Evolutionary conservation across 805 yeast genomes (phyloP), one percentile per base, ranked within the genome.

Genomic region (Lipomyces sp.): DNA sequence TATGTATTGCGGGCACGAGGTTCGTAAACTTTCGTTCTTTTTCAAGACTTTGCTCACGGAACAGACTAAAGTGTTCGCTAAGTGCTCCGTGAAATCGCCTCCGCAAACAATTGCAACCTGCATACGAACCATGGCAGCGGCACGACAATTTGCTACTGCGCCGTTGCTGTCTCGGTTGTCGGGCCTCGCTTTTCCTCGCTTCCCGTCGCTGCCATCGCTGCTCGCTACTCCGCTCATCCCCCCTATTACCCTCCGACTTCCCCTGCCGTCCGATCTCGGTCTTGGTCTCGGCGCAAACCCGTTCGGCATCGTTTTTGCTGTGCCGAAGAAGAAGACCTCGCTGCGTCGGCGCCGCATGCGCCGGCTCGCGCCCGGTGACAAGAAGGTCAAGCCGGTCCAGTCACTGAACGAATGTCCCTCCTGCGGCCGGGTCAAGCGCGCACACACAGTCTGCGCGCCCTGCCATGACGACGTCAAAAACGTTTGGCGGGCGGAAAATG

Each of bases 271-370:
- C n/a, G 46, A 34, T 11, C 45, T 45, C 19, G 56, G 47, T 16
- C 43, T 49, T 18, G 53, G 49, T 2, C 34, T 53, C 28, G 85
- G 81, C 59, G 77, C 29, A n/a, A 48, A 51, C 4, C 45, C 49
- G 11, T 48, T 81, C 58, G 95, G 95, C n/a, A 78, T 86, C 28
- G 72, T 87, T 47, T 74, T 74, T 59, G 98, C 98, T 4, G 97
- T 82, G 5, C 98, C 98, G 48, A 93, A 93, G 75, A 89, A 90
- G 79, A 90, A 89, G 69, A 81, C 81, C 1, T 88, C 98, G 6
- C 87, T 88, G 67, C 80, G 80, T 71, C 86, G 87, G 68, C 85
- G 86, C 64, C 82, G 97, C 69, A 83, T 80, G 66, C 81, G 90
- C 71, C 80, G 84, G 60, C 79, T 86, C 59, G 89, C 88, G 6